Conservation (phyloP, 768 basidiomycete genomes). For the Macrolepiota dolichaula region DNA sequence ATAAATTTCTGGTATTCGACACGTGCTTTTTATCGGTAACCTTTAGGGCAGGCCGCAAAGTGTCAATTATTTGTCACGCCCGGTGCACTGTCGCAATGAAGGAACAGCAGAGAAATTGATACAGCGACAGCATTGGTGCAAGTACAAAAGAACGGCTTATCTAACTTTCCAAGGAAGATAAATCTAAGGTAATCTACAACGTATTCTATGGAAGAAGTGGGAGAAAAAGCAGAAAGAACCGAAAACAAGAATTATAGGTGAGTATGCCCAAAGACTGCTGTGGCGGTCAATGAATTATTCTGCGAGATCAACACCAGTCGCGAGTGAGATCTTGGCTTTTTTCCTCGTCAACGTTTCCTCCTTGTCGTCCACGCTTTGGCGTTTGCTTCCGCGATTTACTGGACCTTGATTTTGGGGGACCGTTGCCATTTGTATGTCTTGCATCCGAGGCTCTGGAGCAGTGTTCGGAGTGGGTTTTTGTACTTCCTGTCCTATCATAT, state of each 20-base stretch:
- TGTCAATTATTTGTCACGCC: not conserved
- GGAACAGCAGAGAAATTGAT: too few relatives aligned
- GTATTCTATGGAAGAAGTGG: not conserved
- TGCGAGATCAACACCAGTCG: conserved; percentile 67
- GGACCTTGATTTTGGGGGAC: conserved; percentile 9
- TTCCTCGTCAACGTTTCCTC: conserved; percentile 38
- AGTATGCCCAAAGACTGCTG: not conserved
- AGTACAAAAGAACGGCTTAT: too few relatives aligned
- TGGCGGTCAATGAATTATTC: conserved; percentile 38
- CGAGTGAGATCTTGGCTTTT: conserved; percentile 72
- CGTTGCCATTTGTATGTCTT: conserved; percentile 25
- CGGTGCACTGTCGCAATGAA: too few relatives aligned
- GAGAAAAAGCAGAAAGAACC: too few relatives aligned
- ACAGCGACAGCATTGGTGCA: too few relatives aligned
- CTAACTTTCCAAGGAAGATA: too few relatives aligned
- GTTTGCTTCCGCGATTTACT: conserved; percentile 17
- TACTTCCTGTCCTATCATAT: not conserved
- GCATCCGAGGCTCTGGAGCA: conserved; percentile 31
- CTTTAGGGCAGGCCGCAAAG: conserved; percentile 14
- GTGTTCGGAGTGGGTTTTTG: not conserved
- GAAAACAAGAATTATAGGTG: not conserved
- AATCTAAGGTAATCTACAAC: too few relatives aligned
- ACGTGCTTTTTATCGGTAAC: not conserved
- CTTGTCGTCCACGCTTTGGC: conserved; percentile 28
- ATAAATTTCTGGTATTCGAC: conserved; percentile 15